Percentiles rank a stretch among this genome's conserved stretches.
Evolutionary conservation across 495 filamentous ascomycete genomes (phyloP).

Genomic region (Niebla homalea): DNA sequence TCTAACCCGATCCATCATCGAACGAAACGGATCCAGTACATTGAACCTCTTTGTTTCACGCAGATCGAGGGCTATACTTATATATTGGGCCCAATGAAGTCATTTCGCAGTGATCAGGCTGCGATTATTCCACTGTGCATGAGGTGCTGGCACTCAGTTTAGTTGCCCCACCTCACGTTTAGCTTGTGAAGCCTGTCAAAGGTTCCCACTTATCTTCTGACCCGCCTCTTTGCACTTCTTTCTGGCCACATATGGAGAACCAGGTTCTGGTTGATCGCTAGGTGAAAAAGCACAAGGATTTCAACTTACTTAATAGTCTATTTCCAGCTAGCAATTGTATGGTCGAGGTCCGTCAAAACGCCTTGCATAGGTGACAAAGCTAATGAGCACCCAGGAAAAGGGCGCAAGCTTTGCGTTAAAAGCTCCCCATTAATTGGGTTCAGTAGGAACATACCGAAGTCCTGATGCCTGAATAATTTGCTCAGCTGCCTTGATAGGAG

Average conservation of each 20-base stretch:
- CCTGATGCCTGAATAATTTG: not conserved
- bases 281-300: conserved; percentile 5
- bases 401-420: conserved; percentile 1
- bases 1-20: not conserved
- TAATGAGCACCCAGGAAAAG: conserved; percentile 5
- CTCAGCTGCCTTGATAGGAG: not conserved
- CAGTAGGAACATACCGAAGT: not conserved
- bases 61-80: too few species aligned
- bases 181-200: not conserved
- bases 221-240: not conserved
- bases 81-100: not conserved
- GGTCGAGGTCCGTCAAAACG: not conserved
- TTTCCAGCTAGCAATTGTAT: conserved; percentile 3
- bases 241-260: conserved; percentile 3
- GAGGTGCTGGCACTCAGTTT: conserved; percentile 5
- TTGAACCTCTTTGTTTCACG: not conserved
- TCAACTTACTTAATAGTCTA: not conserved
- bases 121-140: not conserved
- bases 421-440: not conserved
- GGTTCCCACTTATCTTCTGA: not conserved
- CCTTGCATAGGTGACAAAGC: not conserved
- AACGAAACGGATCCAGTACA: not conserved
- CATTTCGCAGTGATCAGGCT: not conserved
- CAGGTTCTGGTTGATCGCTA: not conserved
- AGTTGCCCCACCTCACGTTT: not conserved